Base-by-base conservation (phyloP, 352 stramenopile genomes). In the Phytophthora megakarya region DNA sequence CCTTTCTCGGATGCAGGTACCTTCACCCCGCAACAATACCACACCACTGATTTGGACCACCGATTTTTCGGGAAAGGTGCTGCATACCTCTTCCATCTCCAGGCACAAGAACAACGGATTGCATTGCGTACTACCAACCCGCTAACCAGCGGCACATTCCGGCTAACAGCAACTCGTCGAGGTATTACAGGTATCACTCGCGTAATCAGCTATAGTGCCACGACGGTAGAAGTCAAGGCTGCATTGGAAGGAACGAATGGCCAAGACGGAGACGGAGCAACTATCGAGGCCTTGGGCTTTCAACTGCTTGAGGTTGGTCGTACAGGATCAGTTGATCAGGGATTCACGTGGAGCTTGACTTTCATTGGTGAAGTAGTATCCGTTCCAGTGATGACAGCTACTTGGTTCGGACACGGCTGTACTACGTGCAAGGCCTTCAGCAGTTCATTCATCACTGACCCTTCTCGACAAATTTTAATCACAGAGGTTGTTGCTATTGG, bases 1-100 rank as follows among this genome's bases (percentile, higher is more conserved):
- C 95, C 95, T 5, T 88, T 89, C 35, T 88, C 84, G 3, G 83
- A 90, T 49, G 78, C 91, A n/a, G 91, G 95, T 1, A 59, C 70
- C 22, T 89, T 88, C 23, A 57, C 59, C 0, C 48, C 79, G 2
- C 56, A 71, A 16, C 54, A 93, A 56, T 91, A 93, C 32, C 58
- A 92, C 44, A 75, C 77, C 18, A 73, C 53, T 11, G 66, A 74
- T 15, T 87, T 91, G 19, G 86, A 95, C 50, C 69, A 61, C 8
- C 47, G 57, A 9, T 95, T 67, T 56, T 92, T 90, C 19, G 82
- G 78, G n/a, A 84, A 78, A 44, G 87, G 85, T 7, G 80, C 87
- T 1, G 85, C 67, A 8, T 96, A 93, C 42, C 61, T 92, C 12
- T 94, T 90, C 67, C 75, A 92, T 51, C 57, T 93, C 3, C 75